Evolutionary conservation across 805 yeast genomes (phyloP), one percentile per base, ranked within the genome.

Genomic region (Kuraishia floccosa): DNA sequence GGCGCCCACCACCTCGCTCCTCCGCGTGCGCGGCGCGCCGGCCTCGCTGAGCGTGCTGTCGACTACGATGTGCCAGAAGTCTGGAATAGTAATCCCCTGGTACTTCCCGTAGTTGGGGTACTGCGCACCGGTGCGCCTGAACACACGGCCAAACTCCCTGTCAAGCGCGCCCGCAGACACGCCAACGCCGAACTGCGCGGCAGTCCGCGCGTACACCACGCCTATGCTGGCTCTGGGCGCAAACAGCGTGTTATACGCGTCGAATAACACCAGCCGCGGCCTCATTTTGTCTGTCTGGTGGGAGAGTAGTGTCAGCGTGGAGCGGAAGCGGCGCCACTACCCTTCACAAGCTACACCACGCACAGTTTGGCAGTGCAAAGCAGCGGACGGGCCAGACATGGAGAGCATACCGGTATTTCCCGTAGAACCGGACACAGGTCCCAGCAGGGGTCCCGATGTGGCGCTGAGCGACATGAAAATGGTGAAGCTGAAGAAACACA

Each of bases 181-280:
- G 1, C 39, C 28, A 4, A 72, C 36, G 1, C 74, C 75, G 45
- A 62, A 63, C 27, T 58, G 58, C 5, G 44, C 31, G 1, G 73
- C 72, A 4, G 75, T 62, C 3, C 54, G 47, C 26, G 63, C 54
- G 42, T 79, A 79, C 37, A 68, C 76, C n/a, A 55, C 50, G 25
- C 68, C 50, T 0, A 78, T 66, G 0, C 81, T 70, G 18, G 52
- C 52, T 13, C 56, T 58, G 3, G 86, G 80, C 0, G 68, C 55
- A 44, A 75, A 77, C 6, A 79, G 47, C 0, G 87, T 79, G 26
- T 72, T 75, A 51, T 75, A 79, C 0, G 77, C 81, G 49, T 79
- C 89, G 33, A 78, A 63, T 1, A 85, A 71, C 1, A 79, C 50
- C 3, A 76, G 46, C 24, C 54, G 56, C 5, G 77, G 75, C 30